Evolutionary conservation across 1,284 basidiomycete species (phyloP), one percentile per base, ranked within the genome.

Genomic region (Ceratobasidium sp.): DNA sequence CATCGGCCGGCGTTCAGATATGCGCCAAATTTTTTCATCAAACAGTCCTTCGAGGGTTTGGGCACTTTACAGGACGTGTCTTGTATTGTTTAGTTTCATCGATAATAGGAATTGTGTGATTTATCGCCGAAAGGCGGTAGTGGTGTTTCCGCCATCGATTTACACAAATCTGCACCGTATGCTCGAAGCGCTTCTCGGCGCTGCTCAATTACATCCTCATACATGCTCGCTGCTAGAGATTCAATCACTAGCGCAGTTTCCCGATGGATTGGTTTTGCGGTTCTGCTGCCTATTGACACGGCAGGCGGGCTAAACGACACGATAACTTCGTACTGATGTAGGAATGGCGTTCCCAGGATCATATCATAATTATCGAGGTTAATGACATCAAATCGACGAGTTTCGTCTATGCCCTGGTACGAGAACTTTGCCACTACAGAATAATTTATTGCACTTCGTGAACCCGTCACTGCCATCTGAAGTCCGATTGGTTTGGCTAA

Each of bases 101-200:
- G n/a, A n/a, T n/a, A n/a, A n/a, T n/a, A n/a, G n/a, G n/a, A n/a
- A 84, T 83, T 0, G 62, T 62, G 60, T 84, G 82, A 60, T 84
- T 83, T 4, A 84, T 80, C 0, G 73, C 80, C 0, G 0, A 83
- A 53, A 0, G 80, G 82, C 0, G 79, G 82, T 10, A 82, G 53
- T 0, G 73, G 73, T 0, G 78, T 77, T 3, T 80, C 76, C 0
- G 55, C 71, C 0, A 77, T 78, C 1, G 79, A 74, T 34, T 74
- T 76, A 61, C 80, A 81, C 0, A 82, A 59, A 18, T 76, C 73
- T 3, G 72, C 32, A 0, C 78, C 79, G 2, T 79, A 75, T 3
- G 77, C 52, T 0, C 62, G 26, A 1, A 79, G 43, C 26, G 75
- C 23, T 9, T 69, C 39, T 0, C 77, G 67, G 1, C 76, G 10